Evolutionary conservation across 805 yeast species (phyloP), one percentile per base, ranked within the genome.

Genomic region (Kuraishia hungarica): DNA sequence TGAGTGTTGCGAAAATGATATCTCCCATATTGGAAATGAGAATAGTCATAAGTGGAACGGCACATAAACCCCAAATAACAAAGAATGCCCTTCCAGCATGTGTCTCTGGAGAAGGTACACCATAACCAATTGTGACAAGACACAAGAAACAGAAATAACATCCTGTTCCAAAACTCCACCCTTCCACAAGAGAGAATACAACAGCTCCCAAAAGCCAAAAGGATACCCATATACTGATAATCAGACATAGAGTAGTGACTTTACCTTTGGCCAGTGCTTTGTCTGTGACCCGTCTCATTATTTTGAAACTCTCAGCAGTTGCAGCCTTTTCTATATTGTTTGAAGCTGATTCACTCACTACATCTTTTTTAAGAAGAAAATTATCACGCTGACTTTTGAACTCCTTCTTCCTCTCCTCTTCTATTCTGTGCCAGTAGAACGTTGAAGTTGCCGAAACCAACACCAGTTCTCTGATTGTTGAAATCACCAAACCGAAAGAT

Each of bases 1-100:
- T 62, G 22, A 69, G 56, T 11, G 65, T 59, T 2, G 64, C 56
- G 64, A 78, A 72, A 7, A 83, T 60, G 19, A 80, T 72, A 64
- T 88, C 96, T 58, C 93, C 89, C 51, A 86, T 72, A 53, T 81
- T 83, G 1, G 92, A 84, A 47, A 89, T 81, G 55, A 89, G 74
- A 19, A 86, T 84, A 1, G 96, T 87, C 96, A 90, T 89, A 53
- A 89, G 73, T 1, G 97, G 97, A 22, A 91, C 85, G 0, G 97
- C 96, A 6, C 83, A 72, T 21, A 91, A 65, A 0, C 91, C 86
- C 97, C 97, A 91, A 10, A 82, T 69, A 7, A 88, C 82, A 62
- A 90, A 90, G 60, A 89, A 81, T 0, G 86, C 79, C 48, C 86
- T 71, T 0, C 96, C 96, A 5, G 87, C 84, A 0, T 83, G 69